These are phyloP conservation scores for Fusarium sp. DNA, from an alignment of 2,329 filamentous ascomycete genomes.

Conservation along the genomic window DNA sequence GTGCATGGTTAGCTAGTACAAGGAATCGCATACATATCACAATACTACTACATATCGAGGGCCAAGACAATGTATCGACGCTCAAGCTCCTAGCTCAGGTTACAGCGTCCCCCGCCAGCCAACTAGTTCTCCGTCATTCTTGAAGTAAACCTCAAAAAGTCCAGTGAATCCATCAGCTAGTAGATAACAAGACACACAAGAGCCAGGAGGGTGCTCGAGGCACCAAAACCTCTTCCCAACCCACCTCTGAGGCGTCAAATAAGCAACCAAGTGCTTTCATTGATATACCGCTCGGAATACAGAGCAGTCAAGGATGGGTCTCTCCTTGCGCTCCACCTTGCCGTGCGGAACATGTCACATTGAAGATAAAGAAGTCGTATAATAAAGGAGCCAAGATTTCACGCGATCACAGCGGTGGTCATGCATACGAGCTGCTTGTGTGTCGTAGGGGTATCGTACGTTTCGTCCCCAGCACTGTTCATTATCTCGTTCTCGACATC, in stretches of 20 bases:
- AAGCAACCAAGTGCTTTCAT: constrained; percentile 30
- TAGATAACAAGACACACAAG: constrained; percentile 55
- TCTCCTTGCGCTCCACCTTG: constrained; percentile 82
- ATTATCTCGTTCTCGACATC: constrained; percentile 34
- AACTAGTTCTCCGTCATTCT: constrained; percentile 14
- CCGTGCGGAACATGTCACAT: constrained; percentile 66
- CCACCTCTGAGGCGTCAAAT: constrained; percentile 46
- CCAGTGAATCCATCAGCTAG: constrained; percentile 23
- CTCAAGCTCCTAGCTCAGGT: constrained; percentile 52
- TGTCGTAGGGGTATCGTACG: constrained; percentile 55
- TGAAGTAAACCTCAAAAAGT: constrained; percentile 13
- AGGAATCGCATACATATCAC: background rate
- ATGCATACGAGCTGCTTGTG: constrained; percentile 16
- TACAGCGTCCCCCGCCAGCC: constrained; percentile 43
- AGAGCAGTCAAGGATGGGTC: constrained; percentile 78
- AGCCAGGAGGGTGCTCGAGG: constrained; percentile 54
- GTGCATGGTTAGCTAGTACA: background rate
- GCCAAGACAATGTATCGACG: constrained; percentile 56
- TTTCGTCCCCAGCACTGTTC: constrained; percentile 34
- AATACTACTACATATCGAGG: background rate
- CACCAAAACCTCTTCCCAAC: constrained; percentile 41
- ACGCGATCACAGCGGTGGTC: constrained; percentile 3
- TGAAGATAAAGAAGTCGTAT: background rate
- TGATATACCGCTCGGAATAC: constrained; percentile 80
- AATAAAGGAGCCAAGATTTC: constrained; percentile 6